Conservation (phyloP, 176 grass and related monocot species). For the Aegilops longissima region DNA sequence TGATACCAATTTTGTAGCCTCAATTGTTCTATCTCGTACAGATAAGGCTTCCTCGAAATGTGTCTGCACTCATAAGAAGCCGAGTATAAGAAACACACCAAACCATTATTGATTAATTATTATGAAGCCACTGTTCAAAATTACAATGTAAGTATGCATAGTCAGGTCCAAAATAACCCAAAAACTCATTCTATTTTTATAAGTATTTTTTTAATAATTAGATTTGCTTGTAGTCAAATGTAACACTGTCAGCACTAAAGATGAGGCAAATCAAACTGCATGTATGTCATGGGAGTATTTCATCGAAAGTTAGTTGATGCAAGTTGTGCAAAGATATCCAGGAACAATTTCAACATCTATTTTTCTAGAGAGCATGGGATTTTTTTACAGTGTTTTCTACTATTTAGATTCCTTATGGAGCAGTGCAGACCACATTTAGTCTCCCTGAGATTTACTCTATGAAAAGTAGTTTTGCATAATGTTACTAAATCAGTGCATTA, state of each 20-base stretch:
- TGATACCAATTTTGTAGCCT: constrained; percentile 70
- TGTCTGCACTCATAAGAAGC: constrained; percentile 55
- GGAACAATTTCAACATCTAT: constrained; percentile 6
- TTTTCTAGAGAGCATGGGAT: background rate
- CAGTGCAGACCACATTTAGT: background rate
- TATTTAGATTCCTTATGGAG: background rate
- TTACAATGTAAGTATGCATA: background rate
- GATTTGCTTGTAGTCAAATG: constrained; percentile 7
- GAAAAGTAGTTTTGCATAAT: background rate
- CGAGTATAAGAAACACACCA: constrained; percentile 22
- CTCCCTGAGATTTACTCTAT: background rate
- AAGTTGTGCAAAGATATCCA: background rate
- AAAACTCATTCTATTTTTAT: background rate
- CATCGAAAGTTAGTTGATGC: background rate
- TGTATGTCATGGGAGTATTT: background rate
- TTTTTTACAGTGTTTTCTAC: background rate
- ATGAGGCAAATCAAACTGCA: background rate
- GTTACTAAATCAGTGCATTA: background rate
- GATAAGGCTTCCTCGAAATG: constrained; percentile 97
- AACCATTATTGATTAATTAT: constrained; percentile 14
- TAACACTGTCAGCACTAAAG: background rate
- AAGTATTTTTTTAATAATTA: background rate
- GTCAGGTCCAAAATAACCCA: background rate
- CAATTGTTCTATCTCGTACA: constrained; percentile 62
- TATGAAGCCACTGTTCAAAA: background rate